Evolutionary conservation across 495 filamentous ascomycete species (phyloP).

Genomic region (Xylaria cubensis): DNA sequence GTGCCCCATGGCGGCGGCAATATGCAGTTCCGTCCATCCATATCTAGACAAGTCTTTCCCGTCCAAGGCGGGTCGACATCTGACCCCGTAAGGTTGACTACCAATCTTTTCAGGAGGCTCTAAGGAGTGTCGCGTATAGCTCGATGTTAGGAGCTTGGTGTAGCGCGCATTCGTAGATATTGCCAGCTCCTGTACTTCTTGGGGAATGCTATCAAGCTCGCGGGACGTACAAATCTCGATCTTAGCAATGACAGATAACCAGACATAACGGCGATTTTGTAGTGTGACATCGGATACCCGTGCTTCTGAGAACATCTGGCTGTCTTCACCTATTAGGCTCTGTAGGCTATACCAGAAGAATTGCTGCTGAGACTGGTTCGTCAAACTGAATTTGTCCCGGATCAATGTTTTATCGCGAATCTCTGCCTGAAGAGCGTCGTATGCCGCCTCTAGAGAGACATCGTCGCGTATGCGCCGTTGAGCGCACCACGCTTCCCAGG

Average conservation of each 20-base stretch:
- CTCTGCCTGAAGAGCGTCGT: neutral
- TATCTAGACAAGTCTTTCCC: neutral
- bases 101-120: neutral
- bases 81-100: conserved; percentile 1
- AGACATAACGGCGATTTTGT: neutral
- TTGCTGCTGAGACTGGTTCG: neutral
- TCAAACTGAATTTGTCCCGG: neutral
- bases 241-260: neutral
- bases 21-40: neutral
- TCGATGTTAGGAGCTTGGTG: neutral
- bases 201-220: conserved; percentile 2
- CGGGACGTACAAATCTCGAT: neutral
- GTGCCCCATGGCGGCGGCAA: neutral
- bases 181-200: neutral
- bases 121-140: neutral
- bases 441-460: neutral
- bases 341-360: neutral
- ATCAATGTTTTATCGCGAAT: neutral
- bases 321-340: neutral
- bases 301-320: neutral
- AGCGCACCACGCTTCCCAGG: neutral
- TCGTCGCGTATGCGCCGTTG: neutral
- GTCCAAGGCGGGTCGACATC: neutral
- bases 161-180: neutral
- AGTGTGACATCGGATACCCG: neutral